These are phyloP conservation scores for Athelia sp. DNA, from an alignment of 1,284 basidiomycete species.

Conservation along the genomic window DNA sequence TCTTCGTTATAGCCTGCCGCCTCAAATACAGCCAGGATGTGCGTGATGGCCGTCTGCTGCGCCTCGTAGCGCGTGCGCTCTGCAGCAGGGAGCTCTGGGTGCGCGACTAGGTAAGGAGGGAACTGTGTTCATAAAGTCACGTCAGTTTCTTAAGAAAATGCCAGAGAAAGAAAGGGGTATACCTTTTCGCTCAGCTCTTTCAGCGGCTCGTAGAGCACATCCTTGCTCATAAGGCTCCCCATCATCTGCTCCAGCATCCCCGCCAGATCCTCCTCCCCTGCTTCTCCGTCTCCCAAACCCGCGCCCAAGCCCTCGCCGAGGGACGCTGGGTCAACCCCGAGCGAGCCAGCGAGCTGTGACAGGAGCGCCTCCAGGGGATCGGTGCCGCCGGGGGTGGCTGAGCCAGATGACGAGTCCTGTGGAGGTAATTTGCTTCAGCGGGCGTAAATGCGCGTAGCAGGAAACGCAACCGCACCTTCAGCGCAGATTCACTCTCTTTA, in stretches of 20 bases:
- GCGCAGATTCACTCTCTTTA: not conserved
- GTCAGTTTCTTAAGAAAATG: conserved; percentile 3
- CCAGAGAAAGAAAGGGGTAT: conserved; percentile 11
- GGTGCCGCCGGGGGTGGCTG: too few relatives aligned
- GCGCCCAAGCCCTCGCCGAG: conserved; percentile 8
- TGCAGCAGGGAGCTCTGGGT: conserved; percentile 46
- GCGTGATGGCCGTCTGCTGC: conserved; percentile 61
- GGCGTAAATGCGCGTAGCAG: conserved; percentile 77
- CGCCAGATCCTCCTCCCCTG: conserved; percentile 25
- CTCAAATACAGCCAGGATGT: conserved; percentile 76
- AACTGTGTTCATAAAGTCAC: conserved; percentile 50
- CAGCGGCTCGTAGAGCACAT: conserved; percentile 89
- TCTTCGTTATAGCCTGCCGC: conserved; percentile 62
- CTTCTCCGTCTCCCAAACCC: conserved; percentile 22
- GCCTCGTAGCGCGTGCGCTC: conserved; percentile 69
- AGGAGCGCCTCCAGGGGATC: conserved; percentile 48
- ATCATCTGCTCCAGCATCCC: conserved; percentile 86
- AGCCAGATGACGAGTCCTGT: conserved; percentile 7
- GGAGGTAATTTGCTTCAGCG: conserved; percentile 56
- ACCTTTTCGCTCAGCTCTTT: conserved; percentile 87
- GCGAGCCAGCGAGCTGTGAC: conserved; percentile 28
- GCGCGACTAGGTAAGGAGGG: conserved; percentile 70
- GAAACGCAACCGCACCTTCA: conserved; percentile 34
- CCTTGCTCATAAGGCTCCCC: conserved; percentile 91
- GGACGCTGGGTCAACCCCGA: too few relatives aligned